Conservation (phyloP, 257 asterid genomes). For the Scutellaria baicalensis region DNA sequence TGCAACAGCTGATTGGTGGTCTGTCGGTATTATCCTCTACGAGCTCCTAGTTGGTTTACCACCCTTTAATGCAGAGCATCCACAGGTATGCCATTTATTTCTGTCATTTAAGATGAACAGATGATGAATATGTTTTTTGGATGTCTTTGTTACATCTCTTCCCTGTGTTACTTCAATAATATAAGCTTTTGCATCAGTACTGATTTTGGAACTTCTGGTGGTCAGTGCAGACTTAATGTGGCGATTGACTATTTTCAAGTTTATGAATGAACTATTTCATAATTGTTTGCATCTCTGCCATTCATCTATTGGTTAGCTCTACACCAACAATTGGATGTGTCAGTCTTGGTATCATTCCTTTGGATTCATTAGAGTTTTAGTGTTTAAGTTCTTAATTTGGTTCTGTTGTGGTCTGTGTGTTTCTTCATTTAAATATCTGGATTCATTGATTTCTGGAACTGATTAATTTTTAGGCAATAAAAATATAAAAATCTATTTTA, state of each 20-base stretch:
- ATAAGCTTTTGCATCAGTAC: background rate
- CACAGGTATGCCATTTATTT: slow-evolving; percentile 61
- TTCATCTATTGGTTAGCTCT: background rate
- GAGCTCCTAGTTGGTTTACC: slow-evolving; percentile 90
- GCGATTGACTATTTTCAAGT: background rate
- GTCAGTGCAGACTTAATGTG: background rate
- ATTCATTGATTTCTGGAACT: background rate
- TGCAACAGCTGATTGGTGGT: slow-evolving; percentile 98
- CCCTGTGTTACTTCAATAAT: background rate
- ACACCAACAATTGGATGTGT: background rate
- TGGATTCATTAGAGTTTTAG: background rate
- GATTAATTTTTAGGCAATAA: too few relatives aligned
- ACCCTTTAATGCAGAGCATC: slow-evolving; percentile 85
- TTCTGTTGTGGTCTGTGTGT: background rate
- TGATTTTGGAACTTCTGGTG: background rate
- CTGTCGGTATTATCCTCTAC: slow-evolving; percentile 82
- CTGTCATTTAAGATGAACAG: slow-evolving; percentile 20
- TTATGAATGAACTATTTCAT: background rate
- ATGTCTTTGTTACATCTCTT: slow-evolving; percentile 6
- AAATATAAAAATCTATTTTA: too few relatives aligned
- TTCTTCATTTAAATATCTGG: background rate
- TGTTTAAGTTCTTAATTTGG: background rate
- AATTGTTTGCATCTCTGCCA: background rate
- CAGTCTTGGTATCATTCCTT: background rate
- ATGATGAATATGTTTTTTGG: background rate